Base-by-base conservation (phyloP, 805 yeast genomes). In the Lachancea dasiensis region DNA sequence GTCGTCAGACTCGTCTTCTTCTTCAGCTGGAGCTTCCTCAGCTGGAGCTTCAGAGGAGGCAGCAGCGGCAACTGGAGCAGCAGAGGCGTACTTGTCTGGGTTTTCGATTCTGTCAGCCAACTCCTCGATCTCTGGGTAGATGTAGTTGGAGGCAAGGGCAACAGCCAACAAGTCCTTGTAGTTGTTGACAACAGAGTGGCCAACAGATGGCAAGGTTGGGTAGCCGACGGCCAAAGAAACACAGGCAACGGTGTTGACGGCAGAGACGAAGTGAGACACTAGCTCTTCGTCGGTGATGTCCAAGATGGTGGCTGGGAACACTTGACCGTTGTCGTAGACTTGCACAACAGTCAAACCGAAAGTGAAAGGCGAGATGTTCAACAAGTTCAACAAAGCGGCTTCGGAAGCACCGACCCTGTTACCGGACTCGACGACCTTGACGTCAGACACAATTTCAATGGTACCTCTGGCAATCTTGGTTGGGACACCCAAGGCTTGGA, bases 391-490 rank as follows among this genome's bases (percentile, higher is more conserved):
- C 74, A 92, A 78, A 58, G 96, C 68, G 60, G 99, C 97, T 80
- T 92, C 99, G 61, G 98, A 92, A 63, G 90, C 95, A 77, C 99
- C 99, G 64, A 92, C 98, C 73, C 75, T 86, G 67, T 65, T 64
- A 64, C 86, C 85, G 50, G 81, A 80, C 51, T 74, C 79, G 65
- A 89, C 95, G 68, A 92, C 95, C 78, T 85, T 85, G 64, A 92
- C 95, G 67, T 92, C 98, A 61, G 83, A 72, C 70, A 86, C 87
- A 73, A 92, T 92, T 78, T 92, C 99, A 81, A 92, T 92, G 75
- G 96, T 87, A 92, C 99, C 99, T 85, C 99, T 89, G 73, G 95
- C 92, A 87, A 92, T 92, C 94, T 92, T 92, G 86, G 99, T 92
- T 81, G 98, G 98, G 64, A 92, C 96, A 86, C 97, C 97, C 65